Evolutionary conservation across 495 filamentous ascomycete species (phyloP), one percentile per base, ranked within the genome.

Genomic region (Emericellopsis terricola): DNA sequence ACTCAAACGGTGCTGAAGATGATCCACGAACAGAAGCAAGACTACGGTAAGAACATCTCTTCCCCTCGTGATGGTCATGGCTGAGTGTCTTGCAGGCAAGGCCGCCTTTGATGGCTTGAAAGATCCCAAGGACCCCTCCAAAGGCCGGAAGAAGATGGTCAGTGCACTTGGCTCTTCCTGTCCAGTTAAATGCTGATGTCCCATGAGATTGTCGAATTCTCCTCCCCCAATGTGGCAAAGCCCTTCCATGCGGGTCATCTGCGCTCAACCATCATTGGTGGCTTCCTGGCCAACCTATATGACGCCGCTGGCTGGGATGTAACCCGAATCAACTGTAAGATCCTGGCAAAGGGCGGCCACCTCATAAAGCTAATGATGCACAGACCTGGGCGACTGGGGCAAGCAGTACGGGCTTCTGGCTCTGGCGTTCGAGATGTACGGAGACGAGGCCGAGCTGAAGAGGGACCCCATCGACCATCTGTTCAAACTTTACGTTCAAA

Each of bases 191-290:
- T 33, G 31, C 18, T 33, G 17, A 33, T 18, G 8, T 15, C n/a
- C 3, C 24, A 3, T 16, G 13, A 35, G 33, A 67, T 73, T 27
- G 64, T 68, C 34, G 62, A 67, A 42, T 74, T 73, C 51, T 69
- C 64, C 11, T 67, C 61, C 4, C 69, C 69, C 4, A 73, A 73
- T 46, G 76, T 78, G 27, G 71, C 71, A 4, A 76, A 75, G 49
- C 71, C 71, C 9, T 78, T 78, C 57, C 71, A 78, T 42, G 73
- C 70, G 28, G 72, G 73, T 7, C 73, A 78, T 52, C 60, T 78
- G 29, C 66, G 73, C 31, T 71, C 65, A 33, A 76, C 73, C 11
- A 77, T 78, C 40, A 75, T 78, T 32, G 73, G 73, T 28, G 71
- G 69, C 28, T 78, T 76, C 49, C 43, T 78, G 5, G 56, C 69